Conservation (phyloP, 805 yeast species). For the Ogataea trehaloabstinens region DNA sequence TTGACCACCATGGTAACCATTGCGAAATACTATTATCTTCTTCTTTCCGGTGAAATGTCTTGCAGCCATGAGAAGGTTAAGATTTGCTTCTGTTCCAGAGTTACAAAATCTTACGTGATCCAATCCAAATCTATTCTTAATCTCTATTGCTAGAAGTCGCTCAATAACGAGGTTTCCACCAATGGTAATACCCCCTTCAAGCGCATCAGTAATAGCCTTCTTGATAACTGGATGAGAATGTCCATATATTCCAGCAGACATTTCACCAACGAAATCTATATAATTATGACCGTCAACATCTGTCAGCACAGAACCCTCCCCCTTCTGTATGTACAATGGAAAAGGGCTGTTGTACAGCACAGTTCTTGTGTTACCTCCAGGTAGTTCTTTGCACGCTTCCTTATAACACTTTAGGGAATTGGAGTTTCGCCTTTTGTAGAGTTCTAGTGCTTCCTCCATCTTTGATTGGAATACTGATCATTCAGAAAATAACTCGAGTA, state of each 20-base stretch:
- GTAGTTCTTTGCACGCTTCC: conserved; percentile 5
- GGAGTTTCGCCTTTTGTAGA: conserved; percentile 6
- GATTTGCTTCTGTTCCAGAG: conserved; percentile 16
- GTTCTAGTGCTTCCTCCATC: no score
- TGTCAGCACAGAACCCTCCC: conserved; percentile 3
- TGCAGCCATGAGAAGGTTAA: conserved; percentile 13
- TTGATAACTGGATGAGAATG: conserved; percentile 14
- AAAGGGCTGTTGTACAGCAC: conserved; percentile 13
- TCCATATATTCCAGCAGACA: conserved; percentile 17
- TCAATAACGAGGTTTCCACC: conserved; percentile 11
- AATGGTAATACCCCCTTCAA: conserved; percentile 9
- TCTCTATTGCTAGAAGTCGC: conserved; percentile 5
- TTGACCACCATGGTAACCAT: conserved; percentile 16
- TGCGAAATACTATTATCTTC: conserved; percentile 10
- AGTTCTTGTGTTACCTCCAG: conserved; percentile 16
- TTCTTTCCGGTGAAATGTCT: conserved; percentile 9
- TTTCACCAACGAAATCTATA: conserved; percentile 14
- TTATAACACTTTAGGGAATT: conserved; percentile 3
- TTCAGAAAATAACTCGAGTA: no score
- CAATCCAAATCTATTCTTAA: conserved; percentile 8
- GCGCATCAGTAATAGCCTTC: conserved; percentile 6
- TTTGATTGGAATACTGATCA: no score
- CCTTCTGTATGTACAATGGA: conserved; percentile 8
- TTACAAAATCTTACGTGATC: conserved; percentile 14
- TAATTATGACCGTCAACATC: conserved; percentile 15